Evolutionary conservation across 192 early-diverging fungal genomes (phyloP), one percentile per base, ranked within the genome.

Genomic region (Coemansia sp.): DNA sequence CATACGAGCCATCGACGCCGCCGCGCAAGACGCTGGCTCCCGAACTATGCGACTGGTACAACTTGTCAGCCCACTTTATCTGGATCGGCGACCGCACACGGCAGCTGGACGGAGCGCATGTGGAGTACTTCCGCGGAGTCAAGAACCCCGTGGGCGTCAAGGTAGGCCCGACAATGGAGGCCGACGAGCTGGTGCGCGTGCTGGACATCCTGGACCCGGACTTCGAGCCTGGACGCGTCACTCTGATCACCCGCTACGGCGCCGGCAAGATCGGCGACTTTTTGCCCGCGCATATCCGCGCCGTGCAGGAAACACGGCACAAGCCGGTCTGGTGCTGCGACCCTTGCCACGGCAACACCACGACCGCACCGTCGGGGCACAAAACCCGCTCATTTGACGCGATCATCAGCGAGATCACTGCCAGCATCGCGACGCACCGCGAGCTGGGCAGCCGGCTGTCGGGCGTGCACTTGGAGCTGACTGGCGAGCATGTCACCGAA

Each of bases 1-100:
- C 72, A 16, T 69, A 76, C 46, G 66, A 76, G 66, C 72, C 72
- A 7, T 46, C 72, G 30, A 76, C 72, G 19, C 65, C 70, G 40
- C 65, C 70, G 23, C 70, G 61, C 49, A 59, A 57, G 26, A 37
- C 59, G 15, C 55, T 63, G 18, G 65, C 66, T 7, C 62, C 67
- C 15, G 73, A 79, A 7, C 70, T 81, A 20, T 65, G 74, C 58
- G 82, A 83, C 57, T 90, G 82, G 64, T 99, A 95, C 81, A 99
- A 99, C 70, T 69, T 92, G 26, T 92, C 93, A 13, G 84, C 96
- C 3, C 96, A 99, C 76, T 97, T 94, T 67, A 81, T 99, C 64
- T 99, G 96, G 96, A 93, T 97, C 57, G 96, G 96, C 21, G 96
- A 99, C 79, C 87, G 96, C 38, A 99, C 96, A 3, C 84, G 96